Evolutionary conservation across 306 rosid species (phyloP).

Genomic region (Cucurbita moschata): DNA sequence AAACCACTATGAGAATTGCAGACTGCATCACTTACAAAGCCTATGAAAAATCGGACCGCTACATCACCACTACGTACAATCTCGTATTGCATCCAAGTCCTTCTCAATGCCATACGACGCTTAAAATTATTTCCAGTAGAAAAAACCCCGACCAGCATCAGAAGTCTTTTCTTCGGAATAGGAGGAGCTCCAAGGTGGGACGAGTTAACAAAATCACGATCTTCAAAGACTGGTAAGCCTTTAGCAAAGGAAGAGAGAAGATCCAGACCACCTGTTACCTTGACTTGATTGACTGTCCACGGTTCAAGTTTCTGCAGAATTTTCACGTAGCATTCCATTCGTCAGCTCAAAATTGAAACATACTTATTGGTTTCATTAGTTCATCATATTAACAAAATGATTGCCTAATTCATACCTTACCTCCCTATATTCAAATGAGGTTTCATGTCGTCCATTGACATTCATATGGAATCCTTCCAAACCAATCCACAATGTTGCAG

Average conservation of each 20-base stretch:
- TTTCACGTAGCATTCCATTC: not conserved
- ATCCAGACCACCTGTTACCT: constrained; percentile 48
- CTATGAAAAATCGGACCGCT: constrained; percentile 83
- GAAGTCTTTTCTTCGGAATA: constrained; percentile 39
- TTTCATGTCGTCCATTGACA: constrained; percentile 85
- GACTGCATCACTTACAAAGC: constrained; percentile 58
- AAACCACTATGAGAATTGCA: constrained; percentile 1
- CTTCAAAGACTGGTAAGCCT: constrained; percentile 86
- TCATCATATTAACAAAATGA: not conserved
- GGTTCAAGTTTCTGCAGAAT: constrained; percentile 80
- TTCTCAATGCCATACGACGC: constrained; percentile 85
- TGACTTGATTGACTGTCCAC: constrained; percentile 57
- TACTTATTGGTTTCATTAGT: not conserved
- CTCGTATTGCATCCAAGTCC: constrained; percentile 91
- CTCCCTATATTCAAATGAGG: constrained; percentile 90
- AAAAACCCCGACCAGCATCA: constrained; percentile 69
- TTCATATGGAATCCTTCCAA: constrained; percentile 91
- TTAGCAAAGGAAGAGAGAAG: constrained; percentile 71
- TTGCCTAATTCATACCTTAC: constrained; percentile 42
- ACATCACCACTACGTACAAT: constrained; percentile 71
- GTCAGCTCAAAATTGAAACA: not conserved
- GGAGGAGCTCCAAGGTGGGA: constrained; percentile 66
- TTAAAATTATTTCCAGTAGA: constrained; percentile 89
- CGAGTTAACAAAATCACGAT: constrained; percentile 49
- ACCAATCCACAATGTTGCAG: constrained; percentile 81